Base-by-base conservation (phyloP, 768 basidiomycete species). In the Tulasnella sp. region DNA sequence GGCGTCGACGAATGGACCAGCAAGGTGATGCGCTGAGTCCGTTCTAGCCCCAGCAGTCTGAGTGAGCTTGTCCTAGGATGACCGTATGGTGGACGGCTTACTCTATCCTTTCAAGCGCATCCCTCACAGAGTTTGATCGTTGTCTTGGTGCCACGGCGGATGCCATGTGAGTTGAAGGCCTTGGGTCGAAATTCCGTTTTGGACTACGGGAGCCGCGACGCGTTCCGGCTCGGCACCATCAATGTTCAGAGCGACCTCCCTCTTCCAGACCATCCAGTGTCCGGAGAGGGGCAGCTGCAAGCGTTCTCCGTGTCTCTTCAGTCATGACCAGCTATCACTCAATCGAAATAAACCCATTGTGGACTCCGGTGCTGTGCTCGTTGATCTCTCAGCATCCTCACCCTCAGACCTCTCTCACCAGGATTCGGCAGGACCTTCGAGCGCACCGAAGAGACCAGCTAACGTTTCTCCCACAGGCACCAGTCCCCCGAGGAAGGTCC, bases 1-100 rank as follows among this genome's bases (percentile, higher is more conserved):
- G 53, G 31, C 7, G 54, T 53, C 31, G 19, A 80, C 68, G 68
- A 85, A 81, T 3, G 82, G 74, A 41, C 82, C 82, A 8, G 80
- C 71, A 25, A 84, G 75, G 65, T 84, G 82, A 68, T 83, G 83
- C 24, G 69, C 69, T 49, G 75, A 76, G 67, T 83, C 80, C 53
- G 73, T 69, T 66, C 80, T 83, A 43, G 4, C 43, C 12, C 29
- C 25, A 42, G 34, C 9, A 29, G 3, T 15, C 19, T 24, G 34
- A 31, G 29, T 25, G 29, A 15, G 25, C 42, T 2, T 27, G 21
- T 19, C 19, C 42, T 8, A 21, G 30, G 15, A 11, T 15, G 30
- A 49, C 12, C 21, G 34, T n/a, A 43, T 15, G 1, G 8, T 3
- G 22, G 5, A 19, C 12, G 19, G 31, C 57, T 4, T 25, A 59